A percentile compares a stretch with the other conserved stretches of the same genome.
phyloP scores from a whole-genome alignment of 352 stramenopile species.

The Pythium aquatile region DNA sequence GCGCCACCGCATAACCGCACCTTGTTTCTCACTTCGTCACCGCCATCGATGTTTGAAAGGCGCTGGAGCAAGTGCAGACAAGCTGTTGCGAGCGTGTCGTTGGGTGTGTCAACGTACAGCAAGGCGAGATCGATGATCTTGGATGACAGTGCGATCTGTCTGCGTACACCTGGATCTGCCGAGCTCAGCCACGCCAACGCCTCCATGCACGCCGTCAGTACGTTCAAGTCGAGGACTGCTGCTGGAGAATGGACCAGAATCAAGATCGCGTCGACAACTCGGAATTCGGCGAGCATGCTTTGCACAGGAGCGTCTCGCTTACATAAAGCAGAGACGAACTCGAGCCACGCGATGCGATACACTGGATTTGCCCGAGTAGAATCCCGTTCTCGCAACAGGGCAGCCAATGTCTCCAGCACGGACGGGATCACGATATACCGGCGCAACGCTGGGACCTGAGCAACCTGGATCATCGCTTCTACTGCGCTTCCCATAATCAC shows the following conservation, averaged over 20 bases:
- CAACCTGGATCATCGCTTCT: constrained; percentile 39
- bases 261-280: constrained; percentile 47
- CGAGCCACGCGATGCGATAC: constrained; percentile 41
- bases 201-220: constrained; percentile 50
- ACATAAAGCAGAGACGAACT: constrained; percentile 38
- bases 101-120: constrained; percentile 36
- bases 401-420: constrained; percentile 42
- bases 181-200: constrained; percentile 58
- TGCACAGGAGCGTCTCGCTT: constrained; percentile 52
- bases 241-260: constrained; percentile 49
- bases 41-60: constrained; percentile 35
- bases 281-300: constrained; percentile 48
- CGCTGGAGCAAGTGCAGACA: constrained; percentile 61
- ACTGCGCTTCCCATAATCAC: constrained; percentile 43
- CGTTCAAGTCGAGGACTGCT: constrained; percentile 29
- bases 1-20: constrained; percentile 29
- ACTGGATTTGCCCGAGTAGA: constrained; percentile 15
- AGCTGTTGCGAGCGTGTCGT: constrained; percentile 31
- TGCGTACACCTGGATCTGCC: constrained; percentile 31
- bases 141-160: constrained; percentile 34
- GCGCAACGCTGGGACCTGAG: constrained; percentile 24
- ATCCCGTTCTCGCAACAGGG: constrained; percentile 42
- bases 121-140: constrained; percentile 57
- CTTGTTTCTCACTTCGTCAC: constrained; percentile 37
- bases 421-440: constrained; percentile 38